phyloP scores from a whole-genome alignment of 2,329 filamentous ascomycete genomes.

The Diaporthe helianthi region DNA sequence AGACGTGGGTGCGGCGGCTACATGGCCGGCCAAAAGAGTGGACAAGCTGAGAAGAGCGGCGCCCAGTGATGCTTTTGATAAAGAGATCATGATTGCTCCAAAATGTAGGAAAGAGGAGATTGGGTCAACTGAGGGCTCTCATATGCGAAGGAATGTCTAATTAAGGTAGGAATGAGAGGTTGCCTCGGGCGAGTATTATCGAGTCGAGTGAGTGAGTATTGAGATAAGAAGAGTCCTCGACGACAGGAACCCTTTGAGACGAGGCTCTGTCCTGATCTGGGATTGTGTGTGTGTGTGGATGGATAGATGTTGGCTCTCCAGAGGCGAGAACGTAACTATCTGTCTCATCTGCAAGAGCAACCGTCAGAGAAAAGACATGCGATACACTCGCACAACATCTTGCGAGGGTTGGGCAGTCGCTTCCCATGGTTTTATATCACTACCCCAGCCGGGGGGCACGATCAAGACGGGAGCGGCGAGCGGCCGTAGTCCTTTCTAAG shows the following conservation, averaged over 20 bases:
- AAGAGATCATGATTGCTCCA: constrained; percentile 17
- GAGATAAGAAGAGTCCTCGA: not conserved
- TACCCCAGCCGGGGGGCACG: not conserved
- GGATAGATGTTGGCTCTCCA: not conserved
- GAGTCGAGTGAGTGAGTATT: not conserved
- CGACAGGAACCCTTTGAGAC: constrained; percentile 1
- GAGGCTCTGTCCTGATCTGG: constrained; percentile 15
- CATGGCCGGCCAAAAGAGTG: constrained; percentile 20
- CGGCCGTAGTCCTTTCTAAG: not conserved
- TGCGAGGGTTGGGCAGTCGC: constrained; percentile 12
- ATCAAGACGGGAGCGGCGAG: not conserved
- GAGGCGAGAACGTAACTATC: constrained; percentile 13
- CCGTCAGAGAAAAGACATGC: not conserved
- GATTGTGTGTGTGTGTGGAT: not conserved
- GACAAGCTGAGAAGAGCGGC: constrained; percentile 20
- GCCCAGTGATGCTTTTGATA: not conserved
- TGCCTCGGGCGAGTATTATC: not conserved
- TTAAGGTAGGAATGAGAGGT: not conserved
- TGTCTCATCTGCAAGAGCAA: constrained; percentile 23
- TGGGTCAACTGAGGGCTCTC: not conserved
- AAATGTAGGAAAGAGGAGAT: not conserved
- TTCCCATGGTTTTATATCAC: constrained; percentile 28
- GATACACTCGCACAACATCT: constrained; percentile 6
- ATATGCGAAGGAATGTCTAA: not conserved
- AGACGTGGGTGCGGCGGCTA: constrained; percentile 11